A percentile compares a stretch with the other conserved stretches of the same genome.
Conservation (phyloP, 441 rosid genomes). For the Bruguiera hainesii region DNA sequence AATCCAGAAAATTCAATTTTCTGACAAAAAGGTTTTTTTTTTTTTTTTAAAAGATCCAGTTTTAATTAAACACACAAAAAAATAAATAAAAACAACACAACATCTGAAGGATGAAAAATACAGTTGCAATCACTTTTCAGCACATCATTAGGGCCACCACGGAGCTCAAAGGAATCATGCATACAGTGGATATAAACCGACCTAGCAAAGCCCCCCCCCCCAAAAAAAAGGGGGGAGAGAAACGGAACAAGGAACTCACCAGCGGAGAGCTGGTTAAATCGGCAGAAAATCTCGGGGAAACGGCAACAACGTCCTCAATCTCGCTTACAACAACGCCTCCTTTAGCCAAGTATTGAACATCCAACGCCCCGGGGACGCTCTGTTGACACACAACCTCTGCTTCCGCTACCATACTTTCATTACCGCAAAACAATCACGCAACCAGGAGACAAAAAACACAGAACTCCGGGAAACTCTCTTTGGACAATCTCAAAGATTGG, state of each 20-base stretch:
- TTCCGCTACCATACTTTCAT: conserved; percentile 59
- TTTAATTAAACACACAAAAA: no score
- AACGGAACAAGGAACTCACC: conserved; percentile 25
- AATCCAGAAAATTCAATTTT: no score
- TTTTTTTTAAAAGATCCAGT: no score
- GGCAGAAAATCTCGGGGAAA: conserved; percentile 39
- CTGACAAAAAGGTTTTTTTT: no score
- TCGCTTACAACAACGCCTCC: conserved; percentile 24
- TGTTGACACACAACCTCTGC: conserved; percentile 47
- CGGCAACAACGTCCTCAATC: conserved; percentile 37
- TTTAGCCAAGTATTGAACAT: conserved; percentile 40
- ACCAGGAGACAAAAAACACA: neutral
- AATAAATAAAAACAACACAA: neutral
- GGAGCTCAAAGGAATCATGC: neutral
- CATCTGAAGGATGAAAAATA: no score
- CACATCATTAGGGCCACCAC: neutral
- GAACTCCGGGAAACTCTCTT: neutral
- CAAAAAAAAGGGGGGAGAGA: neutral
- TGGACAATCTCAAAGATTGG: neutral
- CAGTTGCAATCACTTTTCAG: no score
- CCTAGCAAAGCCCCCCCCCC: neutral
- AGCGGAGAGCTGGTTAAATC: conserved; percentile 30
- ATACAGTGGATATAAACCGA: neutral
- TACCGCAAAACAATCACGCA: neutral
- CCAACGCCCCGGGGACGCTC: conserved; percentile 43